Evolutionary conservation across 805 yeast genomes (phyloP).

Genomic region (Cyberlindnera nakhonratchasimensis): DNA sequence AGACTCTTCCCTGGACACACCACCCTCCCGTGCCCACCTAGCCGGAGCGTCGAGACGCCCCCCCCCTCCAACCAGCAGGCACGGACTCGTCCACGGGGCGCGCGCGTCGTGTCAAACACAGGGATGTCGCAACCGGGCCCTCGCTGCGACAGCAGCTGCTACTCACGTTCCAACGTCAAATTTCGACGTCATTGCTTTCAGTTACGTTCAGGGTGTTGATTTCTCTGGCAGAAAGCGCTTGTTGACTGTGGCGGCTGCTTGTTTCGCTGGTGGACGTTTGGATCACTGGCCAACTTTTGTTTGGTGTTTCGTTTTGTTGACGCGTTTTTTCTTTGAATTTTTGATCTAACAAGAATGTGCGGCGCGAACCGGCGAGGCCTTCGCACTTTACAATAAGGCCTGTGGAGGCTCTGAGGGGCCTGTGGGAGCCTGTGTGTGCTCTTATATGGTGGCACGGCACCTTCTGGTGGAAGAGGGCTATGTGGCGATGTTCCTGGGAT

Average conservation of each 20-base stretch:
- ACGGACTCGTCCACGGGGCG: not conserved
- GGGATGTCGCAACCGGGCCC: not conserved
- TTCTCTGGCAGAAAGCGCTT: not conserved
- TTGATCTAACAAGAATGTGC: conserved; percentile 19
- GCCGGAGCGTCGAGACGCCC: too few relatives aligned
- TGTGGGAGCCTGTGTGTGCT: not conserved
- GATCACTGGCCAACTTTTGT: too few relatives aligned
- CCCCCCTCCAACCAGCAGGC: too few relatives aligned
- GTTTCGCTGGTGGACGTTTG: too few relatives aligned
- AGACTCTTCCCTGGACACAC: too few relatives aligned
- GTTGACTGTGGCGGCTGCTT: conserved; percentile 1
- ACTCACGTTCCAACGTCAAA: conserved; percentile 56
- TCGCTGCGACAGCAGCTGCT: not conserved
- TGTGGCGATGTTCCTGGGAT: too few relatives aligned
- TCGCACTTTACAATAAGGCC: too few relatives aligned
- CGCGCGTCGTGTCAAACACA: conserved; percentile 4
- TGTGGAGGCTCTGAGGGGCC: too few relatives aligned
- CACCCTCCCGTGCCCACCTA: not conserved
- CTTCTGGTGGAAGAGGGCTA: too few relatives aligned
- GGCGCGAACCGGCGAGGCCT: conserved; percentile 14
- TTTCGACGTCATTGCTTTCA: conserved; percentile 37
- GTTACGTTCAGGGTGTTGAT: not conserved
- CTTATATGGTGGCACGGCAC: not conserved
- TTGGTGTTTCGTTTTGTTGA: conserved; percentile 13
- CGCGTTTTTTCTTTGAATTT: conserved; percentile 17